Evolutionary conservation across 2,329 filamentous ascomycete genomes (phyloP).

Genomic region (Alternaria hordeiaustralica): DNA sequence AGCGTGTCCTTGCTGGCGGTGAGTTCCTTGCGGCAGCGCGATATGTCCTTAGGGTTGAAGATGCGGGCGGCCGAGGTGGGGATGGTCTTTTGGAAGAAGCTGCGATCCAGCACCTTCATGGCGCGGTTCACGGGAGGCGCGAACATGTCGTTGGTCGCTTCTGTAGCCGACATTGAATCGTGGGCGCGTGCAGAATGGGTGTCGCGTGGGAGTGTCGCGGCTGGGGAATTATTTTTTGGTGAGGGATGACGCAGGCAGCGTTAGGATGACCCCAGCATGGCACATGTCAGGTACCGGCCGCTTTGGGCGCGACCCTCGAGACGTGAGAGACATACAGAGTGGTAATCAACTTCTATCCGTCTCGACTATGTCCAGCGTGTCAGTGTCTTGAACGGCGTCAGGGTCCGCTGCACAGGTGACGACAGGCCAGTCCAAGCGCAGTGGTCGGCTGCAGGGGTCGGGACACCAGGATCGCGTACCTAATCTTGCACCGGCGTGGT

Average conservation of each 20-base stretch:
- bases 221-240: conserved; percentile 7
- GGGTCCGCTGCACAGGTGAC: conserved; percentile 6
- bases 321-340: background rate
- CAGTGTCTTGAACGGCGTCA: conserved; percentile 1
- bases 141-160: conserved; percentile 62
- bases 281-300: conserved; percentile 1
- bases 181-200: conserved; percentile 1
- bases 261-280: background rate
- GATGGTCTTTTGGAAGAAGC: conserved; percentile 79
- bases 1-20: conserved; percentile 71
- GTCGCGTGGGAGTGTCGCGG: background rate
- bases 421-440: background rate
- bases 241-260: conserved; percentile 12
- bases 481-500: conserved; percentile 28
- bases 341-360: background rate
- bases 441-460: conserved; percentile 15
- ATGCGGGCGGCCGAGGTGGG: conserved; percentile 80
- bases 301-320: background rate
- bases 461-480: conserved; percentile 35
- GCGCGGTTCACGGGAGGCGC: conserved; percentile 81
- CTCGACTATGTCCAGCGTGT: background rate
- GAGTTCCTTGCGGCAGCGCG: conserved; percentile 71
- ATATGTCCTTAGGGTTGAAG: conserved; percentile 76
- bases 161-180: conserved; percentile 38
- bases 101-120: conserved; percentile 80